Conservation (phyloP, 345 rosid species). For the Clausena lansium region DNA sequence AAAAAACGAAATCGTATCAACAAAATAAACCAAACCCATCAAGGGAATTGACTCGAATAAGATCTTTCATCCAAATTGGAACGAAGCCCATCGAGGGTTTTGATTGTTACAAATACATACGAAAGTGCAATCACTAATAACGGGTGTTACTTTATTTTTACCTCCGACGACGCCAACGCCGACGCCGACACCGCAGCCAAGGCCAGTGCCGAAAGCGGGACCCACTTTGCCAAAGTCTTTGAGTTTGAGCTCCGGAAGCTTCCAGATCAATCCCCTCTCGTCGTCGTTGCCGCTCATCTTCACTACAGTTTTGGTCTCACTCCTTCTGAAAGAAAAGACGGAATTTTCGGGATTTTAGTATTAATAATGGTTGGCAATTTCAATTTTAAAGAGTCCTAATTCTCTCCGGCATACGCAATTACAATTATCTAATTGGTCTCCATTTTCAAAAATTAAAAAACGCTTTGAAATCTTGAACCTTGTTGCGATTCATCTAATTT, state of each 20-base stretch:
- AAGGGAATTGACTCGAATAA: background rate
- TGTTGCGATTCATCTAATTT: no score
- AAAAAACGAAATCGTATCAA: background rate
- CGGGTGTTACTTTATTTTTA: conserved; percentile 6
- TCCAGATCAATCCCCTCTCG: conserved; percentile 67
- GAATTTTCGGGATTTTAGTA: no score
- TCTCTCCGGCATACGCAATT: no score
- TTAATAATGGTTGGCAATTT: background rate
- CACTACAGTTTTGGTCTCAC: background rate
- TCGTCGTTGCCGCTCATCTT: conserved; percentile 28
- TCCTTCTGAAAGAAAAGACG: no score
- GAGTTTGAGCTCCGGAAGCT: conserved; percentile 63
- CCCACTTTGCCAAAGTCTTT: conserved; percentile 71
- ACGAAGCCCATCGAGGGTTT: background rate
- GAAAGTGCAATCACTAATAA: background rate
- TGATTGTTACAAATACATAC: background rate
- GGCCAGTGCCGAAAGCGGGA: conserved; percentile 81
- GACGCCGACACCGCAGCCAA: conserved; percentile 84
- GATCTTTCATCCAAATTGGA: no score
- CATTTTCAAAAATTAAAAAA: no score
- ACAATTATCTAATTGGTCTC: no score
- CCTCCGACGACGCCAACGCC: conserved; percentile 88
- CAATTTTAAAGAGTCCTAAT: background rate
- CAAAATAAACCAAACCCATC: background rate
- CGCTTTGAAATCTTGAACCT: no score